phyloP scores from a whole-genome alignment of 768 basidiomycete species.

The Rhizopogon vulgaris region DNA sequence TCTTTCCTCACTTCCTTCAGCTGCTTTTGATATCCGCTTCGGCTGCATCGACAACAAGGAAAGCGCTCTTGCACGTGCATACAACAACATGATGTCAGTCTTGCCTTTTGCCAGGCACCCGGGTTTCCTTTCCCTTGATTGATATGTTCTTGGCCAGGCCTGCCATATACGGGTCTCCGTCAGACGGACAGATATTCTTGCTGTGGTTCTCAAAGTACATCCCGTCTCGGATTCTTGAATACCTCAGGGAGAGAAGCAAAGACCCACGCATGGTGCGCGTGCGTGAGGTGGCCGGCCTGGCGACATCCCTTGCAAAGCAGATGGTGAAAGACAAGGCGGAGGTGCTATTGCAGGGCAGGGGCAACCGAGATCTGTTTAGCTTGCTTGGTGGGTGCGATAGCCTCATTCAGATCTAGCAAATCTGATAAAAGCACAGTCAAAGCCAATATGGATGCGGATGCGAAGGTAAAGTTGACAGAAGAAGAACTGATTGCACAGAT shows the following conservation, averaged over 20 bases:
- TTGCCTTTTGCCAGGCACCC: neutral
- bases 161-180: slow-evolving; percentile 7
- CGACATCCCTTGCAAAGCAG: slow-evolving; percentile 1
- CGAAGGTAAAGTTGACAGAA: slow-evolving; percentile 17
- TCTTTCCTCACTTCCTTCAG: slow-evolving; percentile 11
- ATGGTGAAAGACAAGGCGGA: slow-evolving; percentile 11
- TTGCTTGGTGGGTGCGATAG: slow-evolving; percentile 30
- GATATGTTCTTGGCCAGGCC: neutral
- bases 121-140: neutral
- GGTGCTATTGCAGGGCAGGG: slow-evolving; percentile 2
- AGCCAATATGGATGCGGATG: slow-evolving; percentile 22
- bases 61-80: slow-evolving; percentile 2
- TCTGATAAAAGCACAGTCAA: slow-evolving; percentile 11
- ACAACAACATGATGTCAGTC: slow-evolving; percentile 4
- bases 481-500: slow-evolving; percentile 9
- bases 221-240: slow-evolving; percentile 27
- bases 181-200: slow-evolving; percentile 18
- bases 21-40: slow-evolving; percentile 47
- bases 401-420: neutral
- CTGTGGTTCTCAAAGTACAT: slow-evolving; percentile 26
- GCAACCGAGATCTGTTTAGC: slow-evolving; percentile 13
- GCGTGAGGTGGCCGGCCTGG: neutral
- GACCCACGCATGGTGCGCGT: slow-evolving; percentile 9
- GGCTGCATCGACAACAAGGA: slow-evolving; percentile 26
- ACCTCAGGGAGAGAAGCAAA: slow-evolving; percentile 24